Base-by-base conservation (phyloP, 768 basidiomycete genomes). In the Naematelia encephala region DNA sequence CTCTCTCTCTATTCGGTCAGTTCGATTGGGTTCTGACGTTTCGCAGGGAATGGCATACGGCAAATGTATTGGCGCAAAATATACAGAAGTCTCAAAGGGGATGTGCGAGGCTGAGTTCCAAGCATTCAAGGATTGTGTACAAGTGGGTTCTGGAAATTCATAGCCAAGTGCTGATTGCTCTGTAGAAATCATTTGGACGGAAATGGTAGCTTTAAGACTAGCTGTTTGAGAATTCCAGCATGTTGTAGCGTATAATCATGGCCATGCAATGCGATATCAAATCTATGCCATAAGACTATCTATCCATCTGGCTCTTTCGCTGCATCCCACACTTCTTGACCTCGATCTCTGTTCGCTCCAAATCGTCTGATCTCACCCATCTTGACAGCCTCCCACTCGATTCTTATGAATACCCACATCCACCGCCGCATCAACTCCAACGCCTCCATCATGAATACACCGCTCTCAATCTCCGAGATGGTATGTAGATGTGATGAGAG, bases 371-470 rank as follows among this genome's bases (percentile, higher is more conserved):
- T 66, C 42, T 76, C 70, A 11, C 78, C 76, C 69, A 80, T 81
- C 78, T 84, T 90, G 51, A 91, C 84, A 8, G 86, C 82, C 79
- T 98, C 94, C 96, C 94, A 99, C 78, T 99, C 96, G 43, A 98
- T 85, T 34, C 96, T 85, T 62, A 98, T 78, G 78, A 96, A 98
- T 25, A 96, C 91, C 96, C 96, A 99, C 80, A 97, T 83, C 96
- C 96, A 99, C 68, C 96, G 79, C 63, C 96, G 82, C 30, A 91
- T 73, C 27, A 99, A 79, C 78, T 98, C 96, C 28, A 92, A 85
- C 44, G 89, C 82, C 78, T 99, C 92, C 53, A 98, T 83, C 82
- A 87, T 84, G 78, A 98, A 96, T 43, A 94, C 89, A 19, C 87
- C 82, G 16, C 83, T 79, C 67, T 87, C 89, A 34, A 91, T 87